Evolutionary conservation across 768 basidiomycete species (phyloP).

Genomic region (Pisolithus microcarpus): DNA sequence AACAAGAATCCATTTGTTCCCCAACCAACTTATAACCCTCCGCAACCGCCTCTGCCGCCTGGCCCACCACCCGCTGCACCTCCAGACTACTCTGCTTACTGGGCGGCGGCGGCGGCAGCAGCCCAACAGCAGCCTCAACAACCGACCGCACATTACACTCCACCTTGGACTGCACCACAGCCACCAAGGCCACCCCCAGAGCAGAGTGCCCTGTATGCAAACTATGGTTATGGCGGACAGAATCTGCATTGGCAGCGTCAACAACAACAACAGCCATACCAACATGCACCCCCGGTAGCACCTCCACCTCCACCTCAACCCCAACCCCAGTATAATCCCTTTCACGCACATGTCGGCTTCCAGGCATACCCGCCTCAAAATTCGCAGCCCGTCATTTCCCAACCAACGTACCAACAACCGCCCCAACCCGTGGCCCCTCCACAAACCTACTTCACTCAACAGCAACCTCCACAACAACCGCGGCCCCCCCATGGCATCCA

Average conservation of each 20-base stretch:
- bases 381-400: slow-evolving; percentile 44
- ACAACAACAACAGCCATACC: slow-evolving; percentile 53
- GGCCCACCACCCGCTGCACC: slow-evolving; percentile 69
- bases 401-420: slow-evolving; percentile 42
- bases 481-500: slow-evolving; percentile 44
- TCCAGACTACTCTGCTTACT: slow-evolving; percentile 74
- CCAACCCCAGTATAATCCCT: slow-evolving; percentile 65
- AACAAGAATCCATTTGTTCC: slow-evolving; percentile 83
- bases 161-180: slow-evolving; percentile 62
- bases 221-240: slow-evolving; percentile 84
- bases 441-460: slow-evolving; percentile 35
- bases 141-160: slow-evolving; percentile 39
- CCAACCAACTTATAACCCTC: slow-evolving; percentile 58
- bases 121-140: slow-evolving; percentile 38
- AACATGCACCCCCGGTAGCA: slow-evolving; percentile 43
- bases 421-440: slow-evolving; percentile 31
- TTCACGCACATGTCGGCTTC: slow-evolving; percentile 62
- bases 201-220: slow-evolving; percentile 81
- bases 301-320: slow-evolving; percentile 51
- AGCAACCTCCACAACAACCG: slow-evolving; percentile 28
- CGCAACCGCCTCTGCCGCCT: slow-evolving; percentile 74
- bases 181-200: slow-evolving; percentile 64
- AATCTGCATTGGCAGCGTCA: slow-evolving; percentile 56
- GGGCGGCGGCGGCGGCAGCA: slow-evolving; percentile 50
- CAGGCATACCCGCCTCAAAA: slow-evolving; percentile 62